Conservation (phyloP, 331 rosid genomes). For the Cydonia oblonga region DNA sequence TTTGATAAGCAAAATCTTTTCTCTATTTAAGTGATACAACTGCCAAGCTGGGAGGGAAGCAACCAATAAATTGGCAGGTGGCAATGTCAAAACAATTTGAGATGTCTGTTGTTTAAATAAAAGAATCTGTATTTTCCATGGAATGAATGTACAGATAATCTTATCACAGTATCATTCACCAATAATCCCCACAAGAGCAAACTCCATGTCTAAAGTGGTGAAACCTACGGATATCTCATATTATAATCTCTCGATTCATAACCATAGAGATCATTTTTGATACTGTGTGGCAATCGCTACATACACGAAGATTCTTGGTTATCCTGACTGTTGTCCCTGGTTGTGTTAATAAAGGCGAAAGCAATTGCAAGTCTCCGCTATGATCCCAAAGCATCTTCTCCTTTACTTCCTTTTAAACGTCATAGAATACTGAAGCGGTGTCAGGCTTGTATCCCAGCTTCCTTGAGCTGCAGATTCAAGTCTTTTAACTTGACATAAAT, state of each 20-base stretch:
- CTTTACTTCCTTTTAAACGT: slow-evolving; percentile 44
- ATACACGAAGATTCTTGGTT: slow-evolving; percentile 37
- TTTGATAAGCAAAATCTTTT: slow-evolving; percentile 13
- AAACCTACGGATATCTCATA: slow-evolving; percentile 39
- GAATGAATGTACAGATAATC: not conserved
- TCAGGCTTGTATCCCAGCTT: slow-evolving; percentile 42
- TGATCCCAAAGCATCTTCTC: slow-evolving; percentile 65
- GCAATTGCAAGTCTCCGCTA: slow-evolving; percentile 32
- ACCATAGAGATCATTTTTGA: slow-evolving; percentile 24
- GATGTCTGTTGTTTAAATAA: not conserved
- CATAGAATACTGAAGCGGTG: slow-evolving; percentile 42
- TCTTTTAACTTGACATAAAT: slow-evolving; percentile 29
- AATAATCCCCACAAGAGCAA: slow-evolving; percentile 49
- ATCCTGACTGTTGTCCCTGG: slow-evolving; percentile 27
- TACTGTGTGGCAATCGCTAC: slow-evolving; percentile 39
- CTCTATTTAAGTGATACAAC: slow-evolving; percentile 17
- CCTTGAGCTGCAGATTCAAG: slow-evolving; percentile 19
- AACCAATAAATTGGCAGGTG: not conserved
- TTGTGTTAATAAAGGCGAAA: slow-evolving; percentile 25
- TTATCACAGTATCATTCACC: slow-evolving; percentile 17
- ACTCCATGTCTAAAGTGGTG: slow-evolving; percentile 38
- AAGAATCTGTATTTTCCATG: not conserved
- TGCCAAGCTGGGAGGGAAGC: not conserved
- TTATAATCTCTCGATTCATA: slow-evolving; percentile 17
- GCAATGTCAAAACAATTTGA: slow-evolving; percentile 1